Evolutionary conservation across 345 rosid genomes (phyloP).

Genomic region (Rubroshorea leprosula): DNA sequence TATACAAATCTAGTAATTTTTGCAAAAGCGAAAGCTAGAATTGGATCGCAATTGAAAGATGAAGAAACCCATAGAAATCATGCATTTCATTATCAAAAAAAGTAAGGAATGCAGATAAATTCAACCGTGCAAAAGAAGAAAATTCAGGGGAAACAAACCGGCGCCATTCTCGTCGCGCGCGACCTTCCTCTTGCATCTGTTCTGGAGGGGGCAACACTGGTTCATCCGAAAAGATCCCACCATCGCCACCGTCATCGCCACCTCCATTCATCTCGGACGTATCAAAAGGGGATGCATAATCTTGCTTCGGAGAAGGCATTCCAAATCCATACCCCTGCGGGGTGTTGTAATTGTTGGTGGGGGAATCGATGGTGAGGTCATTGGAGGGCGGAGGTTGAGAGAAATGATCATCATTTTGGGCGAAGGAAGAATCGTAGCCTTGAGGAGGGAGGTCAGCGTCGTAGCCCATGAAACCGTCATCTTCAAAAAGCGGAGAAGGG

Average conservation of each 20-base stretch:
- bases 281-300: neutral
- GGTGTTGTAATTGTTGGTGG: neutral
- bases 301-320: neutral
- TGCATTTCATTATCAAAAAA: neutral
- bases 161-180: conserved; percentile 69
- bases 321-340: neutral
- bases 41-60: neutral
- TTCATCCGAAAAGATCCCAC: conserved; percentile 40
- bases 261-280: neutral
- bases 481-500: neutral
- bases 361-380: neutral
- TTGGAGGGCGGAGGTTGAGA: neutral
- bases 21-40: neutral
- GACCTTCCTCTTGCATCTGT: conserved; percentile 70
- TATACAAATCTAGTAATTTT: neutral
- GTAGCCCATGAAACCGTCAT: neutral
- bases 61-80: neutral
- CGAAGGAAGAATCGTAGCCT: conserved; percentile 1
- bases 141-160: conserved; percentile 41
- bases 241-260: conserved; percentile 13
- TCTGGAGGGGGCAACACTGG: conserved; percentile 52
- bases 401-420: neutral
- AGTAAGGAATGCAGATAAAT: neutral
- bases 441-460: neutral
- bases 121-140: neutral